Evolutionary conservation across 1,139 yeast genomes (phyloP).

Genomic region (Suhomyces terraborum): DNA sequence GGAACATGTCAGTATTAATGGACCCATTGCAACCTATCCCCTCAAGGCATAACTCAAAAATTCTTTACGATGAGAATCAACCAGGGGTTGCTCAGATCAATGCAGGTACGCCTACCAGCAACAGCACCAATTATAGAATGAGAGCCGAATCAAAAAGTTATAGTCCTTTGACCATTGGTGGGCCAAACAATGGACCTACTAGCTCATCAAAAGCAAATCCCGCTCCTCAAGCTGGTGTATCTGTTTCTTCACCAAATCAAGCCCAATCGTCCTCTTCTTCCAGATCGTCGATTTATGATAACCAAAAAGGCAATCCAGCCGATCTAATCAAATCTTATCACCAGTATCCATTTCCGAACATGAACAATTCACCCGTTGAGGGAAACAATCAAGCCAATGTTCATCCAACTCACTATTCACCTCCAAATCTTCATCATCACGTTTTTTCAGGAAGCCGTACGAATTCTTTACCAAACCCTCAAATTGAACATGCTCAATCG

Average conservation of each 20-base stretch:
- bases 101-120: conserved; percentile 2
- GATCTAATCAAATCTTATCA: conserved; percentile 9
- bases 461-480: conserved; percentile 28
- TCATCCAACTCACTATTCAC: conserved; percentile 5
- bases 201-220: conserved; percentile 4
- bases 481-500: conserved; percentile 17
- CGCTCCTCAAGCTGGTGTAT: not conserved
- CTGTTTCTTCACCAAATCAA: conserved; percentile 10
- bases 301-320: conserved; percentile 1
- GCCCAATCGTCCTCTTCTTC: conserved; percentile 9
- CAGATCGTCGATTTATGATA: conserved; percentile 11
- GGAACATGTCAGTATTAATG: conserved; percentile 31
- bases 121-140: conserved; percentile 5
- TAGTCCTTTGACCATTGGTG: conserved; percentile 18
- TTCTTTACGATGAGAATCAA: conserved; percentile 9
- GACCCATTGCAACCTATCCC: conserved; percentile 41
- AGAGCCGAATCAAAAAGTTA: conserved; percentile 18
- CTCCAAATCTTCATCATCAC: conserved; percentile 2
- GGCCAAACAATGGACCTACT: conserved; percentile 8
- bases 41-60: conserved; percentile 10
- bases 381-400: not conserved
- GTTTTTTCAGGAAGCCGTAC: conserved; percentile 19
- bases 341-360: conserved; percentile 19
- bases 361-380: conserved; percentile 9
- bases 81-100: not conserved